phyloP scores from a whole-genome alignment of 73 alveolate genomes.

The Breviolum minutum region DNA sequence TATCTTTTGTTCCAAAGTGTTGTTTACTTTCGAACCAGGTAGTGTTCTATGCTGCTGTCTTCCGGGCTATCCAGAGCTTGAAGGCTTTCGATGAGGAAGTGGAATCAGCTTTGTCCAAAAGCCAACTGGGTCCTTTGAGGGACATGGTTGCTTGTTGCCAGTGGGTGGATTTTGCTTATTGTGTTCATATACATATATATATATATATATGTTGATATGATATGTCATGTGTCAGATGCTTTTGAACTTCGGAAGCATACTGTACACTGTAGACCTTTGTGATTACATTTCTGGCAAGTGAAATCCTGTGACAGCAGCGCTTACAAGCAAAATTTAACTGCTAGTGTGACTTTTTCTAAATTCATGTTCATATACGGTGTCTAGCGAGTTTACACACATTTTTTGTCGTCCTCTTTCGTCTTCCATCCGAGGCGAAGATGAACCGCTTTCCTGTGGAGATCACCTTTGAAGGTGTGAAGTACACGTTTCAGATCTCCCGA shows the following conservation, averaged over 20 bases:
- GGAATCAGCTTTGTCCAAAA: constrained; percentile 58
- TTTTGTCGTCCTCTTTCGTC: too few species aligned
- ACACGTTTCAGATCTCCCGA: constrained; percentile 62
- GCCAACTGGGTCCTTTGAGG: constrained; percentile 76
- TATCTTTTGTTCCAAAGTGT: background rate
- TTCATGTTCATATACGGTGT: background rate
- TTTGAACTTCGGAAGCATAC: background rate
- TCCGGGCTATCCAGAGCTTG: constrained; percentile 79
- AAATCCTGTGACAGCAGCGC: too few species aligned
- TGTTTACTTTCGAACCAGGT: background rate
- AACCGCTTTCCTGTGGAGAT: constrained; percentile 90
- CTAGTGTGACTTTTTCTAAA: background rate
- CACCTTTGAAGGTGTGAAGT: constrained; percentile 83
- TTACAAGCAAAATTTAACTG: too few species aligned
- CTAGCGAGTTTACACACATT: background rate
- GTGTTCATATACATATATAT: background rate
- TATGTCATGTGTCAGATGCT: background rate
- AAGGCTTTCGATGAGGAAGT: constrained; percentile 71
- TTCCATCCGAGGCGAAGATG: constrained; percentile 41
- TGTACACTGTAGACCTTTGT: too few species aligned
- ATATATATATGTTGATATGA: background rate
- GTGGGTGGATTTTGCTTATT: background rate
- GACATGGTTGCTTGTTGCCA: constrained; percentile 61
- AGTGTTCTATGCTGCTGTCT: constrained; percentile 93
- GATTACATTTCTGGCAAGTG: too few species aligned